Evolutionary conservation across 768 basidiomycete genomes (phyloP), one percentile per base, ranked within the genome.

Genomic region (Chalciporus pseudorubinellus): DNA sequence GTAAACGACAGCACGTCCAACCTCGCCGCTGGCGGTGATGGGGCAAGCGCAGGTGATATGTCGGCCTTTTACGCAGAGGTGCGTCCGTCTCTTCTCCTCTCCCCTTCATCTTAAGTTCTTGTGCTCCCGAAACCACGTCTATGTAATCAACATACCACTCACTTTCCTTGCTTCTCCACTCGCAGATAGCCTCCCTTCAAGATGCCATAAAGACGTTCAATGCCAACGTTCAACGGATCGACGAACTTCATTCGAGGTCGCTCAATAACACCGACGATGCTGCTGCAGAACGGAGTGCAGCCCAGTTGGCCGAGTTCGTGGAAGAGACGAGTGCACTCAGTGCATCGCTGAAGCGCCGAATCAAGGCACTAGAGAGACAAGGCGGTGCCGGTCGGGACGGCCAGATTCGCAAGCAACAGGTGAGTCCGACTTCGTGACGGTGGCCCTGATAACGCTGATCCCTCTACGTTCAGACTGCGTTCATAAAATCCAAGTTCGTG

Each of bases 321-420:
- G 76, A 74, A 28, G 82, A 89, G 49, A 92, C 91, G 2, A 83
- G 89, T 51, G 77, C 80, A 6, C 69, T 92, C 26, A 87, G 87
- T 57, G 71, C 76, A 14, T 77, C 77, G 4, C 73, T 93, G 51
- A 92, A 92, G 71, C 75, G 76, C 18, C 78, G 87, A 43, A 79
- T 93, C 61, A 83, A 91, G 66, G 77, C 80, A 1, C 63, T 93
- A 56, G 84, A 89, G 65, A 74, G 79, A 33, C 81, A 84, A 62
- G 80, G 83, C 21, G 81, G 80, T n/a, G 76, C 82, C 24, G 67
- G 62, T 24, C 83, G 84, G 49, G 85, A 87, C 55, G 84, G 79
- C 19, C 81, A 87, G 60, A 82, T 89, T 56, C 83, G 88, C 56
- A 87, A 82, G 65, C 84, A 89, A 61, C 89, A 92, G 77, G 89